Percentiles rank a stretch among this genome's conserved stretches.
These are phyloP conservation scores for Boletus sp. DNA, from an alignment of 1,284 basidiomycete species.

Conservation along the genomic window DNA sequence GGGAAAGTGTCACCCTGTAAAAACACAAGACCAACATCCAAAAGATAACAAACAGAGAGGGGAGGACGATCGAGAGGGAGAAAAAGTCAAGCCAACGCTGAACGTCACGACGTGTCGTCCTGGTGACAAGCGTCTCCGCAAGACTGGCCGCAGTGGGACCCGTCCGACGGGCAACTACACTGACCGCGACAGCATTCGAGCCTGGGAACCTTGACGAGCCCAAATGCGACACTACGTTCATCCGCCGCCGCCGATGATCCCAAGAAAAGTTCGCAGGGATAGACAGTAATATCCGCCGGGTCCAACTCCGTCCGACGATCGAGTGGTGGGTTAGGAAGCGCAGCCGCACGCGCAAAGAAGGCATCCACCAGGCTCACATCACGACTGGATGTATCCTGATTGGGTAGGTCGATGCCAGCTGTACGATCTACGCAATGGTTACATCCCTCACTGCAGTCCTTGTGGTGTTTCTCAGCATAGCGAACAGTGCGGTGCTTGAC, in stretches of 20 bases:
- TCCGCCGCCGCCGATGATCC: slow-evolving; percentile 33
- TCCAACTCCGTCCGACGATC: slow-evolving; percentile 49
- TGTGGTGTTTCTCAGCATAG: slow-evolving; percentile 48
- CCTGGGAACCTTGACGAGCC: slow-evolving; percentile 61
- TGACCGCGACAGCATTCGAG: slow-evolving; percentile 66
- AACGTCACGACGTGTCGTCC: neutral
- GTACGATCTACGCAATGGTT: slow-evolving; percentile 63
- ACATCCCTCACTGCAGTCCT: slow-evolving; percentile 64
- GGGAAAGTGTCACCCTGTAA: neutral
- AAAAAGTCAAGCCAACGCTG: neutral
- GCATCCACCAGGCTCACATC: slow-evolving; percentile 52
- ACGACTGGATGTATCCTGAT: slow-evolving; percentile 20
- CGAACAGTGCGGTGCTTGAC: slow-evolving; percentile 61
- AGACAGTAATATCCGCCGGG: slow-evolving; percentile 53
- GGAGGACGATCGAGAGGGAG: neutral
- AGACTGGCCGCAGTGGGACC: slow-evolving; percentile 28
- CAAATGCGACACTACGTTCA: slow-evolving; percentile 46
- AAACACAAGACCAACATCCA: neutral
- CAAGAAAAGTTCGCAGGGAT: slow-evolving; percentile 44
- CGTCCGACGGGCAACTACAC: slow-evolving; percentile 48
- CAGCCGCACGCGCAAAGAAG: slow-evolving; percentile 66
- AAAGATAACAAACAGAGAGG: neutral
- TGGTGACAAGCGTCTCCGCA: slow-evolving; percentile 17
- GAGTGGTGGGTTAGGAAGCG: slow-evolving; percentile 57
- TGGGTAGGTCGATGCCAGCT: slow-evolving; percentile 48